Base-by-base conservation (phyloP, 257 asterid genomes). In the Phtheirospermum japonicum region DNA sequence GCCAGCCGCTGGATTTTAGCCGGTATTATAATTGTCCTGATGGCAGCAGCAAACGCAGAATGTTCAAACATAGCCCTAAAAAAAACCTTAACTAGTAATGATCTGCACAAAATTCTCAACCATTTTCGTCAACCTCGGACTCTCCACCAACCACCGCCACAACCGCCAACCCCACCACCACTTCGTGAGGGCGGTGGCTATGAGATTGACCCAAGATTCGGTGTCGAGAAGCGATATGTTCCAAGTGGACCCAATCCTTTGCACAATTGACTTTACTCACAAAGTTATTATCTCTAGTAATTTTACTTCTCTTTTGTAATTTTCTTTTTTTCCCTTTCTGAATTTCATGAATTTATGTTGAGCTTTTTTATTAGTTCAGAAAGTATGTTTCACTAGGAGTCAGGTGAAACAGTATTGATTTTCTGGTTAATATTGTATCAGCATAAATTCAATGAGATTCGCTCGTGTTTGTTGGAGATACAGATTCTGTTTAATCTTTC, bases 171-270 rank as follows among this genome's bases (percentile, higher is more conserved):
- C 32, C 63, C 64, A 5, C 69, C 61, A 8, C 68, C 57, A 9
- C 46, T 59, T 3, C 28, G 42, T 42, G 49, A 13, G 3, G 57
- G 65, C 7, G 55, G 20, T 14, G 63, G 53, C 28, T 5, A 51
- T 11, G 77, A 74, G 66, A 74, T 78, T 51, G 80, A 74, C 59
- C 75, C 73, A 3, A 74, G 77, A 68, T 77, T 70, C n/a, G 75
- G 83, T 0, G 43, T 71, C 4, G 77, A 77, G 73, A 74, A 67
- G 49, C 73, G 80, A 57, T 71, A 67, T 10, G 83, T 74, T 40
- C 83, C 83, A 10, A 60, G 69, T 20, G 83, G 83, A 30, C 83
- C 83, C 12, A 78, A 78, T 46, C 80, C 80, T 19, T 46, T 74
- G 64, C 83, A 78, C 61, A 74, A 78, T 52, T 74, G 69, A 73